Base-by-base conservation (phyloP, 2,329 filamentous ascomycete species). In the Colletotrichum sp. region DNA sequence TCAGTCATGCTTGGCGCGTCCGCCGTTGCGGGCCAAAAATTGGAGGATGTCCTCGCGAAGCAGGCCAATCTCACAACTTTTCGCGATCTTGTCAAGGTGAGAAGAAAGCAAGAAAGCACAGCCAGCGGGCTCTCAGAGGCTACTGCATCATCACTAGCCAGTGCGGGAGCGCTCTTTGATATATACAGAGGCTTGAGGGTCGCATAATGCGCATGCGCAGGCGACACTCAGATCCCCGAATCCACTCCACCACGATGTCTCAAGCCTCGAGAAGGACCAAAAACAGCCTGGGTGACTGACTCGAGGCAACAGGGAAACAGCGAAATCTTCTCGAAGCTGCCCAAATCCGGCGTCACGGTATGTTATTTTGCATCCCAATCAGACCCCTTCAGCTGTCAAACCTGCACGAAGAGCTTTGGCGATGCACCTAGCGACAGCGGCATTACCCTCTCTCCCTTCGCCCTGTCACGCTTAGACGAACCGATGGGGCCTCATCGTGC, bases 341-440 rank as follows among this genome's bases (percentile, higher is more conserved):
- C 87, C 24, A 86, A 83, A 52, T 78, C 83, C 18, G 87, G 88
- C 66, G 83, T 88, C 48, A 89, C 88, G 13, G 86, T 88, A 80
- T 74, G 85, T 80, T 38, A 21, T 52, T 24, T 43, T 38, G 48
- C 66, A 58, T 38, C 52, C 26, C 28, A 24, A 21, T 38, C 62
- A 52, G 43, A 52, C 10, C 43, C 43, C 43, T 52, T 52, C 24
- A 66, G 36, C 62, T 52, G 62, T 66, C 62, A 66, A 66, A 66
- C 36, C 48, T 26, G 43, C 43, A 52, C 16, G 24, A 66, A 24
- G 48, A n/a, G 36, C 62, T 66, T 66, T 28, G 62, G 34, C 30
- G 36, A 52, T 52, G 36, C n/a, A n/a, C 62, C 43, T 28, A 52
- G 30, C 10, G 18, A 30, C 28, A 24, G 36, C 36, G 43, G 65